Base-by-base conservation (phyloP, 1,284 basidiomycete species). In the Leccinum griseonigrum region DNA sequence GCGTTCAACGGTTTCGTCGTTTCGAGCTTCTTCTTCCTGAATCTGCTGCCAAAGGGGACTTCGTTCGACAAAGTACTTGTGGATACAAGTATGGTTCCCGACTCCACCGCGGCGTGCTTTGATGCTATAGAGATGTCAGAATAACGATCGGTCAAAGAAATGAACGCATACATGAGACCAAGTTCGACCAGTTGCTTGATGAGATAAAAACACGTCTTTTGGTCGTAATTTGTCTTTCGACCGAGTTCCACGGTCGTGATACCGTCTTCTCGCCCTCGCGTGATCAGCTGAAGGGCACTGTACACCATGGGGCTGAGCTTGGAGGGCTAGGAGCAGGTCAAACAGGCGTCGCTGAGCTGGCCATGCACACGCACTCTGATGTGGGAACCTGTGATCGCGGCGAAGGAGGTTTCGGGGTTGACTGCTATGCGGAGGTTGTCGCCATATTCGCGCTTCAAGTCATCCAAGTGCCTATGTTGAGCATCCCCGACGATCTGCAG, bases 201-300 rank as follows among this genome's bases (percentile, higher is more conserved):
- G 63, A 93, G 83, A 75, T 94, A 95, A 71, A 93, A 94, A 67
- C 92, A 91, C 1, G 92, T 91, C 75, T 95, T 95, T 69, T 93
- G 91, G 70, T 95, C 94, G 69, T 95, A 94, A 53, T 85, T 85
- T n/a, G 92, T 88, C 66, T 84, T 81, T 66, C 85, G 84, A 43
- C 92, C 91, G 11, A 97, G 80, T 46, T 91, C 84, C 11, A 93
- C 83, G 53, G 91, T 88, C 14, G 91, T 90, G 3, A 92, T 81
- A 8, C 94, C 94, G 16, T 81, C 76, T 63, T 91, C 88, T 61
- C 94, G 79, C 3, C 89, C 90, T 54, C 91, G 84, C 38, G 91
- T 90, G 67, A 97, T 87, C 56, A 94, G 80, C 72, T 95, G 92
- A n/a, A 97, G 81, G 3, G 88, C 85, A n/a, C 85, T 85, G 71